Percentiles rank a stretch among this genome's conserved stretches.
These are phyloP conservation scores for Saksenaea oblongispora DNA, from an alignment of 371 early-diverging fungal species.

Conservation along the genomic window DNA sequence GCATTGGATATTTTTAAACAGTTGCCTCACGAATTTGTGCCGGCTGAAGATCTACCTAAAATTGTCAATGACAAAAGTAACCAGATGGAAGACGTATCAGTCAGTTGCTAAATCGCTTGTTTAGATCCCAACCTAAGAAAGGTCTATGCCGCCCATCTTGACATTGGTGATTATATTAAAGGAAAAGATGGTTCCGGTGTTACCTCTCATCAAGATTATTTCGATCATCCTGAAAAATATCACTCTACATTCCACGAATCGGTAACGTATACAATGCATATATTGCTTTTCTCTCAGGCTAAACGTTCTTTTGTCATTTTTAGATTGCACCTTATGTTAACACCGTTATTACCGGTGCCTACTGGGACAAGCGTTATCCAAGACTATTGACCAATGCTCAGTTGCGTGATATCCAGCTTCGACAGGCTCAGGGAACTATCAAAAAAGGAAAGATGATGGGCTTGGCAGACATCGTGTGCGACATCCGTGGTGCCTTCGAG, in stretches of 20 bases:
- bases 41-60: slow-evolving; percentile 76
- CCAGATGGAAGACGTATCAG: neutral
- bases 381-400: slow-evolving; percentile 86
- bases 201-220: slow-evolving; percentile 68
- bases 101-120: neutral
- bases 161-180: slow-evolving; percentile 79
- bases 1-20: slow-evolving; percentile 89
- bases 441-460: slow-evolving; percentile 75
- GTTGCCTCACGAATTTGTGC: slow-evolving; percentile 91
- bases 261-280: slow-evolving; percentile 23
- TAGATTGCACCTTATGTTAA: slow-evolving; percentile 90
- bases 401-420: slow-evolving; percentile 61
- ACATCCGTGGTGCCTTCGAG: slow-evolving; percentile 92
- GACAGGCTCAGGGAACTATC: slow-evolving; percentile 46
- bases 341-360: slow-evolving; percentile 92
- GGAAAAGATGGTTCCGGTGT: slow-evolving; percentile 67
- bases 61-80: slow-evolving; percentile 70
- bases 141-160: slow-evolving; percentile 81
- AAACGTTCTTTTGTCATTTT: neutral
- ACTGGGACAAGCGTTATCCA: slow-evolving; percentile 91
- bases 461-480: slow-evolving; percentile 94
- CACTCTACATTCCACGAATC: slow-evolving; percentile 84
- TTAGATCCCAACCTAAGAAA: slow-evolving; percentile 61
- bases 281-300: neutral
- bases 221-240: slow-evolving; percentile 79